Evolutionary conservation across 768 basidiomycete genomes (phyloP).

Genomic region (Collybia sordida): DNA sequence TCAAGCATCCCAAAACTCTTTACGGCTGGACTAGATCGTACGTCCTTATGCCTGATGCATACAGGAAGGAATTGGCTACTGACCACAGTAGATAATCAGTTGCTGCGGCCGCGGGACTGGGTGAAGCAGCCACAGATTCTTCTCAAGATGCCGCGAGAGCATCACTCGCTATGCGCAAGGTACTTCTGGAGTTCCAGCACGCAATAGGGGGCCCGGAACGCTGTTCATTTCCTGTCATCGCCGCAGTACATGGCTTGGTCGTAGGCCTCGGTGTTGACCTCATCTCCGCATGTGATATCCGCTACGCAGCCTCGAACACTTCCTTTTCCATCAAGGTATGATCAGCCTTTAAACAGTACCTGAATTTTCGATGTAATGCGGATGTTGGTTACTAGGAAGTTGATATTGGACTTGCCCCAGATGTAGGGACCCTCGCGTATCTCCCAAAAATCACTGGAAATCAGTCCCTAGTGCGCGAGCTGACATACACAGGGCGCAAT

Average conservation of each 20-base stretch:
- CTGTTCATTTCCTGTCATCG: conserved; percentile 80
- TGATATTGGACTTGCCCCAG: conserved; percentile 84
- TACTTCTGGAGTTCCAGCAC: conserved; percentile 62
- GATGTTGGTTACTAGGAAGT: conserved; percentile 66
- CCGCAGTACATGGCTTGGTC: conserved; percentile 72
- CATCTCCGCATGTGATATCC: conserved; percentile 72
- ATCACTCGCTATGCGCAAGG: conserved; percentile 46
- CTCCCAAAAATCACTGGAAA: conserved; percentile 79
- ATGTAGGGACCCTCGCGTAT: conserved; percentile 83
- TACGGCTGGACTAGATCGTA: conserved; percentile 83
- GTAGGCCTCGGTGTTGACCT: conserved; percentile 82
- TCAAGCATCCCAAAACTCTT: conserved; percentile 73
- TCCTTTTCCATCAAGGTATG: conserved; percentile 71
- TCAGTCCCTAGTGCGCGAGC: conserved; percentile 67
- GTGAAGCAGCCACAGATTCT: conserved; percentile 17
- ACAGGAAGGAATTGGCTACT: neutral
- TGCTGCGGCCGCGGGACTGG: conserved; percentile 25
- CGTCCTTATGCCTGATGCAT: conserved; percentile 12
- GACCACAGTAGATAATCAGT: conserved; percentile 20
- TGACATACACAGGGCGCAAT: conserved; percentile 71
- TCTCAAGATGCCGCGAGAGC: conserved; percentile 50
- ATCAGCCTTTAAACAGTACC: neutral
- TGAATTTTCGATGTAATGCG: conserved; percentile 40
- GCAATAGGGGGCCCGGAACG: conserved; percentile 68
- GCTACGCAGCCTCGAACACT: conserved; percentile 64